Percentiles rank a stretch among this genome's conserved stretches.
phyloP scores from a whole-genome alignment of 805 yeast species.

The Cyberlindnera galapagoensis region DNA sequence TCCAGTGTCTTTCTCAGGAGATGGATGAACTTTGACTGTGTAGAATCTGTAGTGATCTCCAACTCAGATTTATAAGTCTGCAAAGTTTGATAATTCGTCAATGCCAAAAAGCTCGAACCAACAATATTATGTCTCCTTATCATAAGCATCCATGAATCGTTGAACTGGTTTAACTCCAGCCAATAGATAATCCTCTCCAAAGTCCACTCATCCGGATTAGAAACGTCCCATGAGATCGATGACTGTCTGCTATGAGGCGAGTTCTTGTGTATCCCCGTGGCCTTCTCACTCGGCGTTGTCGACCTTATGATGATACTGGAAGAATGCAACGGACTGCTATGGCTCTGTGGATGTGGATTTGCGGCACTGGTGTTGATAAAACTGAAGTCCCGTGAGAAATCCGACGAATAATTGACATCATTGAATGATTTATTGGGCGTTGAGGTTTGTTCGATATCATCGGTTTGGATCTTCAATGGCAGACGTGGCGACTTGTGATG shows the following conservation, averaged over 20 bases:
- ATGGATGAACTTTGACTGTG: slow-evolving; percentile 53
- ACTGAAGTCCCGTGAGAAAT: slow-evolving; percentile 19
- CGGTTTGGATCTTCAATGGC: slow-evolving; percentile 12
- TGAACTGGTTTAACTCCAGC: slow-evolving; percentile 65
- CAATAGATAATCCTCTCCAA: slow-evolving; percentile 58
- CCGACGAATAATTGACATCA: neutral
- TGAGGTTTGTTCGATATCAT: slow-evolving; percentile 7
- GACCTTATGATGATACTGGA: slow-evolving; percentile 5
- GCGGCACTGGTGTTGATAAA: slow-evolving; percentile 19
- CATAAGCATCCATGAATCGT: slow-evolving; percentile 64
- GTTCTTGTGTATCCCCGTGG: slow-evolving; percentile 2
- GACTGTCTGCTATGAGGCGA: slow-evolving; percentile 22
- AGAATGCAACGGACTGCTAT: slow-evolving; percentile 8
- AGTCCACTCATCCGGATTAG: slow-evolving; percentile 63
- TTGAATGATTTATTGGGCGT: slow-evolving; percentile 8
- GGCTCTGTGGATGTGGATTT: slow-evolving; percentile 3
- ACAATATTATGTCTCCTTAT: slow-evolving; percentile 51
- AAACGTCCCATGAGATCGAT: slow-evolving; percentile 41
- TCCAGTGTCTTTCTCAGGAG: slow-evolving; percentile 38
- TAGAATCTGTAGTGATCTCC: slow-evolving; percentile 40
- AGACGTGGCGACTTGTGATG: slow-evolving; percentile 10
- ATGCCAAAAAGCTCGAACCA: slow-evolving; percentile 58
- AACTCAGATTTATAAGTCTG: slow-evolving; percentile 31
- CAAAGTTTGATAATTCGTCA: slow-evolving; percentile 64
- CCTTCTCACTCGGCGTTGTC: slow-evolving; percentile 2